Percentiles rank a stretch among this genome's conserved stretches.
Evolutionary conservation across 1,284 basidiomycete species (phyloP).

Genomic region (Apiotrichum mycotoxinovorans): DNA sequence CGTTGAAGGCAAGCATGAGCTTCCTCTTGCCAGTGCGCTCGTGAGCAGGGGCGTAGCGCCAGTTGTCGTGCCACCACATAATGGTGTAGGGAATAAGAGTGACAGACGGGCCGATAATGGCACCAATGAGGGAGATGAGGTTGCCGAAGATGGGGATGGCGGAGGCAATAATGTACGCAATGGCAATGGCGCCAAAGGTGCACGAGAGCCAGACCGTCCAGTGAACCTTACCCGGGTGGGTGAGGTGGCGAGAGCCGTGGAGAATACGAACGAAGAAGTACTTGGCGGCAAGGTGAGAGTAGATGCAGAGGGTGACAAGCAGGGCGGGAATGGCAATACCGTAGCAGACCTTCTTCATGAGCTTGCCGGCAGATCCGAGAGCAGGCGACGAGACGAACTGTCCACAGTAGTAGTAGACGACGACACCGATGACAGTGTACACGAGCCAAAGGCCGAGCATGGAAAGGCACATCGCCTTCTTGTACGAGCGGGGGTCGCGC

Average conservation of each 20-base stretch:
- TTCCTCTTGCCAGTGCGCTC: slow-evolving; percentile 5
- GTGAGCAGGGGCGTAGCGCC: neutral
- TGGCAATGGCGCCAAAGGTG: slow-evolving; percentile 17
- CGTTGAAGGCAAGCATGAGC: slow-evolving; percentile 10
- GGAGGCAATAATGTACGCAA: slow-evolving; percentile 36
- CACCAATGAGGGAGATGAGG: slow-evolving; percentile 36
- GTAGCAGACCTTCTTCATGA: slow-evolving; percentile 49
- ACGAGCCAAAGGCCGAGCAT: slow-evolving; percentile 38
- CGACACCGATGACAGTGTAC: slow-evolving; percentile 35
- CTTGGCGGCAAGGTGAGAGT: slow-evolving; percentile 34
- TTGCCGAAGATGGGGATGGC: slow-evolving; percentile 34
- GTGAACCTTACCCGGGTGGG: slow-evolving; percentile 25
- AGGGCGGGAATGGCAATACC: slow-evolving; percentile 47
- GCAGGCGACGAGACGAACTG: slow-evolving; percentile 46
- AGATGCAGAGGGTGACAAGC: slow-evolving; percentile 24
- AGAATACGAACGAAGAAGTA: slow-evolving; percentile 37
- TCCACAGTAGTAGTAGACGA: slow-evolving; percentile 39
- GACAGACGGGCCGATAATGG: slow-evolving; percentile 34
- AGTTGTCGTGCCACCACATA: slow-evolving; percentile 38
- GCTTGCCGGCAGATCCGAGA: slow-evolving; percentile 42
- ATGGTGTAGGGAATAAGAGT: slow-evolving; percentile 28
- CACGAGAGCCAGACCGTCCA: slow-evolving; percentile 35
- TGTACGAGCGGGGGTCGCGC: slow-evolving; percentile 32
- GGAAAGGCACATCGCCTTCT: slow-evolving; percentile 29
- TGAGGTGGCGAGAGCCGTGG: slow-evolving; percentile 33